Evolutionary conservation across 768 basidiomycete species (phyloP), one percentile per base, ranked within the genome.

Genomic region (Saitozyma sp.): DNA sequence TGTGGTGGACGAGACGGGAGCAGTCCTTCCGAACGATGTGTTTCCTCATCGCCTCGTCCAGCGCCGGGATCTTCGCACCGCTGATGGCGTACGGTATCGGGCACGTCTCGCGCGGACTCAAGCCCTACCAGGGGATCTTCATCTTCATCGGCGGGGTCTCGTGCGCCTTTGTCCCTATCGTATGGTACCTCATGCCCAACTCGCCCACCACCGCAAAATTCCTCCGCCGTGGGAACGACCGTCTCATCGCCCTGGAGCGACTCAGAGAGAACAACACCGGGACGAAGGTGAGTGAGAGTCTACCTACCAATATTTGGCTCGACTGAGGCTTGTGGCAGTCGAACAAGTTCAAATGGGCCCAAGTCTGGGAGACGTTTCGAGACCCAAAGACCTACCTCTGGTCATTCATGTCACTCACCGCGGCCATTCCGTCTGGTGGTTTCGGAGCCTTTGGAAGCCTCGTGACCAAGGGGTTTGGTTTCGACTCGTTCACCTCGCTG

Each of bases 41-140:
- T 16, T 71, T 29, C 80, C 82, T 42, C 82, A 81, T 19, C 78
- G 78, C 61, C 38, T 54, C 53, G 20, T 53, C 51, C 3, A 40
- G 19, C 17, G 59, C 59, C 20, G 52, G 52, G 14, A 61, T 37
- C 81, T 56, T 73, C 55, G 71, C 71, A 19, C 69, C 74, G 2
- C 59, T 66, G 3, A 45, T 71, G 9, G 40, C 60, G 37, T 71
- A 68, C 57, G 70, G 55, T 58, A 64, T 71, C 58, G 67, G 69
- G 46, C 49, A 63, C 38, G 64, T 62, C 17, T 43, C 40, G 9
- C 49, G 16, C 6, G 9, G 50, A 75, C 70, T n/a, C n/a, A n/a
- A n/a, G n/a, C n/a, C n/a, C n/a, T n/a, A n/a, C n/a, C n/a, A n/a
- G n/a, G n/a, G n/a, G n/a, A n/a, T n/a, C n/a, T n/a, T n/a, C n/a